Base-by-base conservation (phyloP, 2,329 filamentous ascomycete species). In the Penicillium sp. region DNA sequence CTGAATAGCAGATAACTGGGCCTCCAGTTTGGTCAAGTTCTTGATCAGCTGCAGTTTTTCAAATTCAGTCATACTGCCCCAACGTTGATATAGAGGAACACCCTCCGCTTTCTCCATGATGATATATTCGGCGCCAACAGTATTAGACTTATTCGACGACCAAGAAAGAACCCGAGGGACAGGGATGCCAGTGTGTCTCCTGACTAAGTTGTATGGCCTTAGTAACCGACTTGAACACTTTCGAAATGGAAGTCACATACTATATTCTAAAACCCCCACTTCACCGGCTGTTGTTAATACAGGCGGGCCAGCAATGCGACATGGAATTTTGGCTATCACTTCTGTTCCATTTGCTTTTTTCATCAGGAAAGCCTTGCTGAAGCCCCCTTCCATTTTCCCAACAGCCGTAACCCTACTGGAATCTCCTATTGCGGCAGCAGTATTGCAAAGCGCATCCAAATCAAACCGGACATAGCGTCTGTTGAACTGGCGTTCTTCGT, bases 91-190 rank as follows among this genome's bases (percentile, higher is more conserved):
- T n/a, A 72, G 55, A 18, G 56, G 46, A 49, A 69, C 54, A 1
- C 71, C 70, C 4, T 45, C 41, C 4, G 65, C 61, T 49, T 70
- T 66, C 57, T 72, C 65, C 63, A 73, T 71, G 50, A 73, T 67
- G 24, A 73, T 72, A 47, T 72, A 72, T 49, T 72, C 69, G 3
- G 59, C 64, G 1, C 68, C 68, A n/a, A 73, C 64, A 6, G 59
- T 44, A 55, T 69, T 72, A 3, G 46, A 35, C 5, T 32, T 31
- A 23, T 63, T 40, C 3, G 56, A 55, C 2, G 49, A 60, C 58
- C 59, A 67, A 4, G 57, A 42, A 29, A 61, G 46, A 13, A 66
- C 60, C n/a, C 50, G 39, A 1, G 61, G 65, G 15, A 63, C 54
- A 9, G 63, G 60, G 15, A 66, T 60, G 1, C 32, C 56, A 2